A percentile compares a stretch with the other conserved stretches of the same genome.
phyloP scores from a whole-genome alignment of 306 rosid genomes.

The Sesbania bispinosa region DNA sequence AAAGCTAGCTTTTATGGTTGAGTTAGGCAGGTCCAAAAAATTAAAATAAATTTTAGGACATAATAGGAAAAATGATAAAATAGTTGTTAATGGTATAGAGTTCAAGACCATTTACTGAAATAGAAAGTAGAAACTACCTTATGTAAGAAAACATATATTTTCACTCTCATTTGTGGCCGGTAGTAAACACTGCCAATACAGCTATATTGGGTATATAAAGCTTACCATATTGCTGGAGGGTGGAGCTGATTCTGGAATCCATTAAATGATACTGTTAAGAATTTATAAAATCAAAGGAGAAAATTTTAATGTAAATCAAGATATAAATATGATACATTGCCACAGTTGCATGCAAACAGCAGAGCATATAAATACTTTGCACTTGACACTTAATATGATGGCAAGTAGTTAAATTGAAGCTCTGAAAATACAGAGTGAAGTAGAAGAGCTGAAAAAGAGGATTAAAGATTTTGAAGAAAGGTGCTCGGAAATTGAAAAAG shows the following conservation, averaged over 20 bases:
- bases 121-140: neutral
- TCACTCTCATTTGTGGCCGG: neutral
- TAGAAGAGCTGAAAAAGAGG: slow-evolving; percentile 56
- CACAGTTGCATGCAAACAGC: neutral
- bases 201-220: neutral
- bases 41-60: neutral
- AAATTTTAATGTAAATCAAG: neutral
- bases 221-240: neutral
- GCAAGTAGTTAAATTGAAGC: neutral
- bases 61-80: too few species aligned
- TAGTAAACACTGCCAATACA: neutral
- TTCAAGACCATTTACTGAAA: neutral
- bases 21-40: too few species aligned
- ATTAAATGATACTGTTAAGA: neutral
- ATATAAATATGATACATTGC: slow-evolving; percentile 6
- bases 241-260: neutral
- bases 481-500: slow-evolving; percentile 43
- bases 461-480: slow-evolving; percentile 58
- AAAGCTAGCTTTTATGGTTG: too few species aligned
- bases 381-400: neutral
- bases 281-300: neutral
- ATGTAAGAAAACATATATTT: neutral
- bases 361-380: neutral
- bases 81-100: neutral
- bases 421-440: slow-evolving; percentile 51